A percentile compares a stretch with the other conserved stretches of the same genome.
phyloP scores from a whole-genome alignment of 179 eudicot species.

The Silene noctiflora region DNA sequence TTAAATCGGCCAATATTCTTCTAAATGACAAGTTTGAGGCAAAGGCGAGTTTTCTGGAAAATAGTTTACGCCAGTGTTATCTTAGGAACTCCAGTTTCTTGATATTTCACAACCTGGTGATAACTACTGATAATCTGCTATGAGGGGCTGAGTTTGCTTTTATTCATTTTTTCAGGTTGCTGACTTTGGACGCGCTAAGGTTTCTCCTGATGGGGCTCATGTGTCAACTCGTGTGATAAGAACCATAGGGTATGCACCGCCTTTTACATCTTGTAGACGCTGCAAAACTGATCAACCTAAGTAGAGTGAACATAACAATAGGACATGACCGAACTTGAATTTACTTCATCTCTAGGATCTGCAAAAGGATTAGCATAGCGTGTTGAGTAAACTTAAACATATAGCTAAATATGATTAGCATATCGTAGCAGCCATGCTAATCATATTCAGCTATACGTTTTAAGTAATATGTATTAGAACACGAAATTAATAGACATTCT shows the following conservation, averaged over 20 bases:
- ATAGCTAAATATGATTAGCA: too few relatives aligned
- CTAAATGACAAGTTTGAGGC: slow-evolving; percentile 82
- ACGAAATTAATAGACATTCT: not conserved
- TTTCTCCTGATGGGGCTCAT: slow-evolving; percentile 72
- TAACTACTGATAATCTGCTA: not conserved
- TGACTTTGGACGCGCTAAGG: slow-evolving; percentile 87
- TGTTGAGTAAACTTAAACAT: too few relatives aligned
- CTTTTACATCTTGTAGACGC: slow-evolving; percentile 5
- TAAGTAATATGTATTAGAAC: too few relatives aligned
- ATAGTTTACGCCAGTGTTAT: not conserved
- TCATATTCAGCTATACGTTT: too few relatives aligned
- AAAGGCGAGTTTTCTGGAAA: slow-evolving; percentile 43
- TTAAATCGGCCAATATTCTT: slow-evolving; percentile 83
- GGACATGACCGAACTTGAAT: too few relatives aligned
- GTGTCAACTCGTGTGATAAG: slow-evolving; percentile 92
- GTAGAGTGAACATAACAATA: too few relatives aligned
- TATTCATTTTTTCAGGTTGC: slow-evolving; percentile 57
- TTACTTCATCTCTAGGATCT: too few relatives aligned
- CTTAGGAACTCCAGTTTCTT: slow-evolving; percentile 6
- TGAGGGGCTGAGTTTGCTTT: not conserved
- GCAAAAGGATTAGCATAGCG: too few relatives aligned
- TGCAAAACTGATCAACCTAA: not conserved
- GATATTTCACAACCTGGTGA: not conserved
- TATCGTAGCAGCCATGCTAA: too few relatives aligned
- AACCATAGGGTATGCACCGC: slow-evolving; percentile 66